Evolutionary conservation across 2,329 filamentous ascomycete genomes (phyloP).

Genomic region (Drechslerella coelobrocha): DNA sequence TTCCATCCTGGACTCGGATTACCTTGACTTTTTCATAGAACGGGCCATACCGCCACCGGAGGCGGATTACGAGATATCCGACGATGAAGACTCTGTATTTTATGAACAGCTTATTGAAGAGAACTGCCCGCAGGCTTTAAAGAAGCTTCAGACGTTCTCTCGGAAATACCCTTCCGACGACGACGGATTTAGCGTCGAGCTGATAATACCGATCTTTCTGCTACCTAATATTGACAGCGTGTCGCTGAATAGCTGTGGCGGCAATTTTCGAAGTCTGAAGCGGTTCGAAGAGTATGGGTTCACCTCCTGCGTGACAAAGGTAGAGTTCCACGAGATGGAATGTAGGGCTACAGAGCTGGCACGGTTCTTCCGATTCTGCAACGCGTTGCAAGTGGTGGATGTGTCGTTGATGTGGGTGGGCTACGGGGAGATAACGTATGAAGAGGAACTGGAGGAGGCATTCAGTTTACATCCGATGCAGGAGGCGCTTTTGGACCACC

Average conservation of each 20-base stretch:
- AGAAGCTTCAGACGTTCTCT: constrained; percentile 6
- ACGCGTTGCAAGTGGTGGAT: constrained; percentile 19
- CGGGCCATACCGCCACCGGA: neutral
- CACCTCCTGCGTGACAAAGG: constrained; percentile 3
- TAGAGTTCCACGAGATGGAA: constrained; percentile 19
- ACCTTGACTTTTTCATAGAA: constrained; percentile 17
- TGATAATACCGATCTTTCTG: constrained; percentile 13
- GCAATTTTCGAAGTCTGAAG: constrained; percentile 8
- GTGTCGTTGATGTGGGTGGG: constrained; percentile 22
- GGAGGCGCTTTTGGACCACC: constrained; percentile 14
- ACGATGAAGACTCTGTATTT: neutral
- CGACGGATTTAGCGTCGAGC: constrained; percentile 18
- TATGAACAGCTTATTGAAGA: constrained; percentile 12
- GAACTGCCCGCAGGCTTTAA: constrained; percentile 8
- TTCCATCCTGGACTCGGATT: neutral
- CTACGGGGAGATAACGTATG: constrained; percentile 17
- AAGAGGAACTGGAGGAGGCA: constrained; percentile 34
- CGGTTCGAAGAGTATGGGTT: constrained; percentile 15
- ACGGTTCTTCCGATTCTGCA: constrained; percentile 19
- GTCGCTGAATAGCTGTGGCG: constrained; percentile 12
- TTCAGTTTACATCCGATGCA: constrained; percentile 11
- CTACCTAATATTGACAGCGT: constrained; percentile 22
- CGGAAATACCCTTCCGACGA: constrained; percentile 13
- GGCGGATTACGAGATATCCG: constrained; percentile 1
- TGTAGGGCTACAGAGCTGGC: constrained; percentile 11